Base-by-base conservation (phyloP, 2,329 filamentous ascomycete species). In the Pseudogymnoascus sp. region DNA sequence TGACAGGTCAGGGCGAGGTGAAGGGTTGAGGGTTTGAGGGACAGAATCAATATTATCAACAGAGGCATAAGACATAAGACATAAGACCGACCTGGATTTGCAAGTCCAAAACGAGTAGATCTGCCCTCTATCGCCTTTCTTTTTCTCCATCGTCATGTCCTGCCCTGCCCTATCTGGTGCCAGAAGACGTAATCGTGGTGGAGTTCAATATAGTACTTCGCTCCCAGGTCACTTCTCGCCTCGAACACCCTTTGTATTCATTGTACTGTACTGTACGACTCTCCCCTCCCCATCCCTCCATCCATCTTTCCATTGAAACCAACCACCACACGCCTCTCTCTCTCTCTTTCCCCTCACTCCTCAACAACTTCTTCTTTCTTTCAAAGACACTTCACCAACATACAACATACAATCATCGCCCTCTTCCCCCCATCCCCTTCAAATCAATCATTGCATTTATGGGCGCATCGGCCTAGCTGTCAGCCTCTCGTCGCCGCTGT, bases 291-390 rank as follows among this genome's bases (percentile, higher is more conserved):
- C 47, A 4, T 21, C 23, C 42, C 44, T 33, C 50, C 44, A 47
- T 47, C 42, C 42, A 53, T 53, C 47, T 26, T 57, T 57, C 50
- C 50, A 57, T 57, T 57, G 50, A 57, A 28, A 28, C 26, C 26
- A 50, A 28, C 26, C 26, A 53, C 47, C 47, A 31, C 47, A 53
- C 47, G 21, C 21, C 21, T 28, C 19, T 44, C 21, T 44, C 38
- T 28, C 44, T 26, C 50, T 33, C 50, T 35, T 57, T 57, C 50
- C 50, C 28, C 50, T 57, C 50, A 57, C 28, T n/a, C 50, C 50
- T 57, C 50, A 57, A 57, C 50, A 57, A 33, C 50, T 57, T 57
- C 50, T 33, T 57, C 50, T 57, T 57, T 57, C 50, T 33, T 57
- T 57, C 28, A 13, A 19, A 57, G 13, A 13, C 11, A 57, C 44